Evolutionary conservation across 129 eudicot species (phyloP).

Genomic region (Calendula officinalis): DNA sequence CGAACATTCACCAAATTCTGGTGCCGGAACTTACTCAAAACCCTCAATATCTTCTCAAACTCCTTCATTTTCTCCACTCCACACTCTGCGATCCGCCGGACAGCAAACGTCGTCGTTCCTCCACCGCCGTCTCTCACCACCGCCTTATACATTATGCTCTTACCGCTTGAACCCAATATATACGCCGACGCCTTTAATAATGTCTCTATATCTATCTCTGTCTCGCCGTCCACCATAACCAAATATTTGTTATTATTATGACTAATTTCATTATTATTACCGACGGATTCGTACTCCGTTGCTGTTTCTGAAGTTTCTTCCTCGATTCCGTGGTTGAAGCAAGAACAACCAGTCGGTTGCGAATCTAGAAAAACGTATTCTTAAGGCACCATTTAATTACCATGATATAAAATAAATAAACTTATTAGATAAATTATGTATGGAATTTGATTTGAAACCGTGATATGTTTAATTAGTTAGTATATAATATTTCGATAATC

Average conservation of each 20-base stretch:
- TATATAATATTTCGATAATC: too few species aligned
- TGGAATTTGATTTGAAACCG: too few species aligned
- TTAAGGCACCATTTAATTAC: background rate
- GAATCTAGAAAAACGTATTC: background rate
- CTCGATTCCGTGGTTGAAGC: constrained; percentile 25
- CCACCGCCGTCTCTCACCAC: constrained; percentile 69
- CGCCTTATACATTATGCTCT: constrained; percentile 78
- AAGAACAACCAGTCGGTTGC: constrained; percentile 29
- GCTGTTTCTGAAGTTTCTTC: constrained; percentile 51
- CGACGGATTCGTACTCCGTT: constrained; percentile 39
- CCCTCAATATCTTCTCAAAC: constrained; percentile 65
- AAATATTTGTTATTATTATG: constrained; percentile 26
- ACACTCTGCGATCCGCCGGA: constrained; percentile 72
- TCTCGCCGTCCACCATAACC: constrained; percentile 89
- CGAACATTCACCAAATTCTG: constrained; percentile 64
- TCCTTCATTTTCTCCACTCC: constrained; percentile 51
- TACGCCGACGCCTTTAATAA: constrained; percentile 79
- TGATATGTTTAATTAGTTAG: too few species aligned
- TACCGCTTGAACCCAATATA: constrained; percentile 71
- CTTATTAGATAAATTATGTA: background rate
- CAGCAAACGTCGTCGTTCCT: constrained; percentile 49
- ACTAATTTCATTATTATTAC: background rate
- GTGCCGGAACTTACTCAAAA: constrained; percentile 60
- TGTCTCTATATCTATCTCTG: constrained; percentile 72
- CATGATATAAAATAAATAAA: background rate